phyloP scores from a whole-genome alignment of 2,329 filamentous ascomycete species.

The Diaporthe caulivora region DNA sequence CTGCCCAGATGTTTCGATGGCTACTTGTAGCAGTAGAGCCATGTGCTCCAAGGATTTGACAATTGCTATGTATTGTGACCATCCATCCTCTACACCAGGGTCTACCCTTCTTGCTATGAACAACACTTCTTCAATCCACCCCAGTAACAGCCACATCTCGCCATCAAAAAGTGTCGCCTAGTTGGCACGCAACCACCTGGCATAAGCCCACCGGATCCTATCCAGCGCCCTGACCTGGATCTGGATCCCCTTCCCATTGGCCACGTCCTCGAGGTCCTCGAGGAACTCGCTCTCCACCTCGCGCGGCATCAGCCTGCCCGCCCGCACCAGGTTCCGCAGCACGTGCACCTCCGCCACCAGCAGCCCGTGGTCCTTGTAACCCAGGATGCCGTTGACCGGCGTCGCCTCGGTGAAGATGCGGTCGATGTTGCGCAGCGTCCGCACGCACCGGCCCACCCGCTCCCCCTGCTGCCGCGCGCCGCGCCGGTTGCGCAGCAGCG shows the following conservation, averaged over 20 bases:
- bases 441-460: conserved; percentile 77
- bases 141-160: neutral
- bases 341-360: conserved; percentile 91
- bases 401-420: conserved; percentile 78
- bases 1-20: neutral
- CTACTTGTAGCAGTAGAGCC: neutral
- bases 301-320: conserved; percentile 71
- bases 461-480: conserved; percentile 72
- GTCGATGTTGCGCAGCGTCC: conserved; percentile 89
- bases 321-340: conserved; percentile 76
- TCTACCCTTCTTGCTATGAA: neutral
- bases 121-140: neutral
- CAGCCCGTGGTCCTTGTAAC: conserved; percentile 93
- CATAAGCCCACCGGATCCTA: conserved; percentile 91
- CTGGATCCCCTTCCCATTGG: conserved; percentile 83
- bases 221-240: conserved; percentile 84
- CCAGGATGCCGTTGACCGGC: conserved; percentile 79
- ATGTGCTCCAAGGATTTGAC: too few species aligned
- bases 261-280: conserved; percentile 87
- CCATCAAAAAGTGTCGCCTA: neutral
- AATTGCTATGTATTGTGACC: neutral
- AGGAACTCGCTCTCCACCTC: conserved; percentile 86
- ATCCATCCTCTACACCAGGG: neutral
- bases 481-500: conserved; percentile 79
- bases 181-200: conserved; percentile 71